Base-by-base conservation (phyloP, 495 filamentous ascomycete genomes). In the Trichocladium antarcticum region DNA sequence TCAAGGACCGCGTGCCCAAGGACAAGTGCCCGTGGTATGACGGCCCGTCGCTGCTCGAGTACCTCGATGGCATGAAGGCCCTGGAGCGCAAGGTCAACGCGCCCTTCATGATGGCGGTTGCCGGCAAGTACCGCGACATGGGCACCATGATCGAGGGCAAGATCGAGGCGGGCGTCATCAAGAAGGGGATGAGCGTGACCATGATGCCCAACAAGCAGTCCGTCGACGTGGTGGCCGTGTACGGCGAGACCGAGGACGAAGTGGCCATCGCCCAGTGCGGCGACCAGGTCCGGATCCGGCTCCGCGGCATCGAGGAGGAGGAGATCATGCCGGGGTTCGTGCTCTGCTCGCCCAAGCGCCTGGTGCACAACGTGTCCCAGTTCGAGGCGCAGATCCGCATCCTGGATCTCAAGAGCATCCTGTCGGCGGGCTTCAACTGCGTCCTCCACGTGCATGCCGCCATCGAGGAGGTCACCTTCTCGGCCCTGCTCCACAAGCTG, bases 41-140 rank as follows among this genome's bases (percentile, higher is more conserved):
- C 49, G 88, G 92, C 0, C 90, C 90, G n/a, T 94, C 90, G 1
- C 78, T 98, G 5, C 79, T 98, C 17, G 92, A 98, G 62, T 95
- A 85, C 64, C 81, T 98, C 36, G 88, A 92, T 55, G 69, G 75
- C 61, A 95, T 98, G 84, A 78, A 86, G 61, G 77, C 89, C 27
- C 76, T 95, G 10, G 92, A 97, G 65, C 86, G 92, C 53, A 99
- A 96, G 69, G 71, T 95, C 66, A 95, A 95, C 56, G 92, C 92
- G 10, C 92, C 92, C 11, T 97, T 99, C 76, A 96, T 97, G 93
- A 95, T 97, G 92, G 86, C 93, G 6, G 77, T 99, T 58, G 84
- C 82, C 42, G 85, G 83, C 62, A 99, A 97, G 66, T 97, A 97
- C 72, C 80, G 82, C 57, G 90, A 97, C 67, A 86, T 99, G 84